Base-by-base conservation (phyloP, 176 grass and related monocot genomes). In the Aegilops bicornis region DNA sequence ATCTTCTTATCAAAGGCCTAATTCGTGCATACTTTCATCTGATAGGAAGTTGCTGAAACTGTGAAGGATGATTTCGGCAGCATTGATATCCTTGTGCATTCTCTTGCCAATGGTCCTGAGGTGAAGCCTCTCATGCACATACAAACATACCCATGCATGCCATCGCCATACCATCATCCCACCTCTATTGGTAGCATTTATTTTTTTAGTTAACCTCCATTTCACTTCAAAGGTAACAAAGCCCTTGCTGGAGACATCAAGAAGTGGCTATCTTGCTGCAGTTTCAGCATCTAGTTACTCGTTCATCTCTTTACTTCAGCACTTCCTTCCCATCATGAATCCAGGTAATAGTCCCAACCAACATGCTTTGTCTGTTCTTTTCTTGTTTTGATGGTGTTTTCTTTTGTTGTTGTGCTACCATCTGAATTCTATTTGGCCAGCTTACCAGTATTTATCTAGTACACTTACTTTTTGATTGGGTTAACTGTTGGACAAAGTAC, bases 251-350 rank as follows among this genome's bases (percentile, higher is more conserved):
- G 94, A 98, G 82, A 96, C 97, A 19, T 96, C 97, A 82, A 98
- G 97, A 86, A 92, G 84, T 82, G 97, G 97, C 25, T 98, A 98
- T 47, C 93, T 98, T 86, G 88, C 97, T 27, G 97, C 97, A 47
- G 87, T 98, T 66, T 98, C 97, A 89, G 97, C 97, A 71, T 98
- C 97, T 30, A 96, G 97, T 89, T 98, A 96, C 82, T 98, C 97
- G 17, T 96, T 85, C 69, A 83, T 98, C 74, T 98, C 97, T 33
- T 79, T 96, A 81, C 90, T 98, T 65, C 88, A 98, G 73, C 94
- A 96, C 29, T 98, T 98, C 71, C 90, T 94, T 87, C 94, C 97
- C 56, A 94, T 96, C 70, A 98, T 98, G 97, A 96, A 94, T 91
- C 87, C 94, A 83, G 97, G 97, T 98, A 89, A 48, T 25, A 74